Base-by-base conservation (phyloP, 2,329 filamentous ascomycete genomes). In the Phialemonium atrogriseum region DNA sequence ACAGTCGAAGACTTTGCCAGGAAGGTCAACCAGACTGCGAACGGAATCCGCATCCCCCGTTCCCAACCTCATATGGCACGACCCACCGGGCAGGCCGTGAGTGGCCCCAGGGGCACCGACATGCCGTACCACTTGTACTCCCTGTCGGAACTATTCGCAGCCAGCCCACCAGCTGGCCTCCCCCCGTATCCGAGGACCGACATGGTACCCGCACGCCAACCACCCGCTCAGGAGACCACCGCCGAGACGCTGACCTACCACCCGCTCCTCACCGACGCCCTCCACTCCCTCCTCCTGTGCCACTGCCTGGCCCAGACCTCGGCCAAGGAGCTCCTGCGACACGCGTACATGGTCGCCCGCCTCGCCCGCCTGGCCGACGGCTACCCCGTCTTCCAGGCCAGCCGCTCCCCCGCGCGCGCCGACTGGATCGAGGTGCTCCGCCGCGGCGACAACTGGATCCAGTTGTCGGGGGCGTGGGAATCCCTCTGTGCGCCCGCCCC, bases 241-340 rank as follows among this genome's bases (percentile, higher is more conserved):
- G 54, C 51, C 25, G 82, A 86, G 57, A 69, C 70, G 24, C 68
- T 84, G 17, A 91, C 84, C 1, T 91, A 85, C 51, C 85, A 93
- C 47, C 86, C 85, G 0, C 68, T 91, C 7, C 66, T 93, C 9
- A 77, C 77, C 6, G 85, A 93, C 42, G 81, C 81, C 1, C 68
- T 93, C 1, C 84, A 93, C 53, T 80, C 77, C 5, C 58, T 91
- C 2, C 73, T 93, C 7, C 70, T 93, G 24, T 82, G 79, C 43
- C 85, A 93, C 54, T 73, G 73, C n/a, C 72, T 93, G 8, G 59
- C 84, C 7, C 84, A 89, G 54, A 93, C 85, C 0, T 82, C 84
- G 0, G 55, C 73, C 9, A 85, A 82, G 45, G 84, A 91, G 52
- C 70, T 88, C 20, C 73, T 78, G 30, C 81, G 84, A 21, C 84